Evolutionary conservation across 495 filamentous ascomycete species (phyloP).

Genomic region (Glonium stellatum): DNA sequence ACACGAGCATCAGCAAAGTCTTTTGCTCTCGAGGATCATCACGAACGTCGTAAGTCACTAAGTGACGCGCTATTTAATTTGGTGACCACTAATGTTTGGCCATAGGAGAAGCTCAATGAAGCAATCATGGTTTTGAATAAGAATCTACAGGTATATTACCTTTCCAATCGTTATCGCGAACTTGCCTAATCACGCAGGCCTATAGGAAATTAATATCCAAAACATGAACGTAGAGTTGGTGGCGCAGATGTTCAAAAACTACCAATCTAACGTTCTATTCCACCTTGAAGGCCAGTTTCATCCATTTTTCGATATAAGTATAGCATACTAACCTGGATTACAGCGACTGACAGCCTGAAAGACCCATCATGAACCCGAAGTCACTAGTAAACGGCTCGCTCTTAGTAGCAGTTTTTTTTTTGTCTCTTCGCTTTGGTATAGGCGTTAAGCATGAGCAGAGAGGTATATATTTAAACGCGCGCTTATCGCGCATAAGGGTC

Average conservation of each 20-base stretch:
- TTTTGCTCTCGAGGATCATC: slow-evolving; percentile 90
- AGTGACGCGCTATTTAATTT: too few relatives aligned
- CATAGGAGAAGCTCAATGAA: slow-evolving; percentile 95
- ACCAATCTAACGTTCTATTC: slow-evolving; percentile 95
- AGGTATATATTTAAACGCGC: not conserved
- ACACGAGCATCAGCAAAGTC: slow-evolving; percentile 93
- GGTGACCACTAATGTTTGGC: not conserved
- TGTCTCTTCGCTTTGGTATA: not conserved
- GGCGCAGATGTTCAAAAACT: slow-evolving; percentile 99
- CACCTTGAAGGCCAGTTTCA: slow-evolving; percentile 78
- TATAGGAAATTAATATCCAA: slow-evolving; percentile 92
- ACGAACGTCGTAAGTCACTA: slow-evolving; percentile 74
- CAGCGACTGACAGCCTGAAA: slow-evolving; percentile 79
- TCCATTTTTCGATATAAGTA: not conserved
- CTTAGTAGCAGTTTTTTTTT: too few relatives aligned
- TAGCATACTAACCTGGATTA: not conserved
- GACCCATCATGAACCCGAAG: slow-evolving; percentile 54
- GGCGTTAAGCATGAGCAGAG: not conserved
- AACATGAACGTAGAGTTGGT: slow-evolving; percentile 98
- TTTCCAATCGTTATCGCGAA: not conserved
- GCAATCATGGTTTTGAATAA: slow-evolving; percentile 87
- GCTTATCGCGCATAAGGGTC: not conserved
- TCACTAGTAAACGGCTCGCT: too few relatives aligned
- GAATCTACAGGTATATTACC: slow-evolving; percentile 62
- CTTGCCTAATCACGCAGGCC: not conserved